Percentiles rank a stretch among this genome's conserved stretches.
Conservation (phyloP, 352 stramenopile species). For the Phytophthora pistaciae region DNA sequence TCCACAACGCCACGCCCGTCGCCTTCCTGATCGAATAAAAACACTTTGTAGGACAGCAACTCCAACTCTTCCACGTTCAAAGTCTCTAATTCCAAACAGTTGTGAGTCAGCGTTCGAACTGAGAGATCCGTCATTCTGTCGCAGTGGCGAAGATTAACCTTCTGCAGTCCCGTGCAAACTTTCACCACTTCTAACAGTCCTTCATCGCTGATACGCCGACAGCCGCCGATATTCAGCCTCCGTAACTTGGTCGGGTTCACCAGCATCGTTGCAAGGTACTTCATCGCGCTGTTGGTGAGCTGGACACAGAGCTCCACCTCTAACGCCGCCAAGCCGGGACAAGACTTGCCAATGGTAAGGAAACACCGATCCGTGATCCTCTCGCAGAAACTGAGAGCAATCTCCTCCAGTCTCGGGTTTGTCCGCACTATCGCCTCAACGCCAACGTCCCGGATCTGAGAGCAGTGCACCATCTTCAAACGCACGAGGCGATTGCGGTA, state of each 20-base stretch:
- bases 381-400: slow-evolving; percentile 75
- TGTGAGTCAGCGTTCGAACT: slow-evolving; percentile 78
- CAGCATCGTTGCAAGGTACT: slow-evolving; percentile 58
- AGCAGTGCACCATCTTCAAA: slow-evolving; percentile 66
- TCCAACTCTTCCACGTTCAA: slow-evolving; percentile 89
- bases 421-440: slow-evolving; percentile 68
- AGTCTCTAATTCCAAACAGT: slow-evolving; percentile 81
- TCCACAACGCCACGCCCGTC: slow-evolving; percentile 86
- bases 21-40: slow-evolving; percentile 86
- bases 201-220: slow-evolving; percentile 80
- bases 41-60: slow-evolving; percentile 72
- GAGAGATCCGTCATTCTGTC: slow-evolving; percentile 88
- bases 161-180: slow-evolving; percentile 62
- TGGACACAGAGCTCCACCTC: slow-evolving; percentile 78
- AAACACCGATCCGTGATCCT: slow-evolving; percentile 74
- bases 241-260: slow-evolving; percentile 59
- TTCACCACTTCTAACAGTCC: slow-evolving; percentile 75
- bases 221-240: slow-evolving; percentile 81
- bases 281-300: slow-evolving; percentile 60
- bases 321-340: slow-evolving; percentile 46
- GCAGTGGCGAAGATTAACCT: slow-evolving; percentile 82
- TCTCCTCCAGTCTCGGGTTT: slow-evolving; percentile 61
- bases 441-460: slow-evolving; percentile 80
- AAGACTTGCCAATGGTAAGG: slow-evolving; percentile 57
- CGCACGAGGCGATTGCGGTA: slow-evolving; percentile 61